A percentile compares a stretch with the other conserved stretches of the same genome.
phyloP scores from a whole-genome alignment of 148 eudicot species.

The Cornus suecica region DNA sequence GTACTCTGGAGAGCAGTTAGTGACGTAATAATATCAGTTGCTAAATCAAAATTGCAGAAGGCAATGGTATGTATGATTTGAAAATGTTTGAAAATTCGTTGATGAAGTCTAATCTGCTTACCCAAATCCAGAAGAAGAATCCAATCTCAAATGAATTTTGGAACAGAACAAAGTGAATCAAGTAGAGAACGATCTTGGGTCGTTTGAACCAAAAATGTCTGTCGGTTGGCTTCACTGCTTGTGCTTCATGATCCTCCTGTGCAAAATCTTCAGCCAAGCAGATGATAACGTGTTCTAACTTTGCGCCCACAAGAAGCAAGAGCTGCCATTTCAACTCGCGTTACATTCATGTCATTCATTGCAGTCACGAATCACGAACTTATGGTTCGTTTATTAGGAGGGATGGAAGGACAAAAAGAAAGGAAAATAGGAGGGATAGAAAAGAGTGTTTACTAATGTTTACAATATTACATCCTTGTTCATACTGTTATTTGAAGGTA shows the following conservation, averaged over 20 bases:
- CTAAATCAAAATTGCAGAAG: neutral
- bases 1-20: slow-evolving; percentile 45
- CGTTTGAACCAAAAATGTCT: slow-evolving; percentile 77
- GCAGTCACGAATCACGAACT: neutral
- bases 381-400: neutral
- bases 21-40: neutral
- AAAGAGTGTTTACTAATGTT: neutral
- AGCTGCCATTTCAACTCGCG: slow-evolving; percentile 43
- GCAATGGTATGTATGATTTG: neutral
- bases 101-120: slow-evolving; percentile 27
- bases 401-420: neutral
- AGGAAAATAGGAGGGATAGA: neutral
- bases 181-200: slow-evolving; percentile 65
- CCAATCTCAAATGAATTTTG: slow-evolving; percentile 92
- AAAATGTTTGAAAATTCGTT: too few species aligned
- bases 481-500: too few species aligned
- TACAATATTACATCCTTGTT: too few species aligned
- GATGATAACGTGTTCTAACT: slow-evolving; percentile 72
- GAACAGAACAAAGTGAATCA: slow-evolving; percentile 92
- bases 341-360: neutral
- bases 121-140: slow-evolving; percentile 89
- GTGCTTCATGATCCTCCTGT: slow-evolving; percentile 32
- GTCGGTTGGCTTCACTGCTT: slow-evolving; percentile 63
- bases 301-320: slow-evolving; percentile 82
- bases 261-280: slow-evolving; percentile 65